Base-by-base conservation (phyloP, 345 rosid species). In the Balakata baccata region DNA sequence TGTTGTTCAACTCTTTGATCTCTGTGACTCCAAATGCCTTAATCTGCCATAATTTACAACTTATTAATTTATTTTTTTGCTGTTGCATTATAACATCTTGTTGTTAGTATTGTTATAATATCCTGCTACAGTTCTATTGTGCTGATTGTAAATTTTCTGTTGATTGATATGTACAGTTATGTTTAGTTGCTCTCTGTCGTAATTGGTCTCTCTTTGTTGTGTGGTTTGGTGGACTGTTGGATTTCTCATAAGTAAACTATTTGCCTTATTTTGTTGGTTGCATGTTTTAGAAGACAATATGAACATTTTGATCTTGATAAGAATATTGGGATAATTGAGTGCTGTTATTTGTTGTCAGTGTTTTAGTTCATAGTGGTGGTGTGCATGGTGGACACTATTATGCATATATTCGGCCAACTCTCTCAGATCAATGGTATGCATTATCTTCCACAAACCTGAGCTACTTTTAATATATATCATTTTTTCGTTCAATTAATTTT, bases 361-460 rank as follows among this genome's bases (percentile, higher is more conserved):
- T 95, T 79, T 80, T 95, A 67, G 99, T 95, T 79, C 99, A 95
- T 77, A 94, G 98, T 61, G 98, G 97, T 38, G 98, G 98, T 45
- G 98, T 92, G 81, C 97, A 92, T 79, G 97, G 96, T 74, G 99
- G 99, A 61, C 99, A 94, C 80, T 92, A 94, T 85, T 92, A 92
- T 78, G 99, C 99, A 17, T 94, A 84, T 84, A 94, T 90, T 76
- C 85, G 99, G 83, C 98, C 99, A 50, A 92, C 98, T n/a, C 92
- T 94, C 73, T 85, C 92, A 47, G 94, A 92, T 84, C 96, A 92
- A 72, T 94, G 98, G 98, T 94, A 88, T 75, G 87, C 64, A 49
- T 64, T 64, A 38, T 64, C 13, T 69, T 73, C 12, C 50, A 39
- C 11, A 22, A 16, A 50, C 3, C 49, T 23, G 11, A 11, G 11